Conservation (phyloP, 176 grass and related monocot species). For the Paspalum notatum region DNA sequence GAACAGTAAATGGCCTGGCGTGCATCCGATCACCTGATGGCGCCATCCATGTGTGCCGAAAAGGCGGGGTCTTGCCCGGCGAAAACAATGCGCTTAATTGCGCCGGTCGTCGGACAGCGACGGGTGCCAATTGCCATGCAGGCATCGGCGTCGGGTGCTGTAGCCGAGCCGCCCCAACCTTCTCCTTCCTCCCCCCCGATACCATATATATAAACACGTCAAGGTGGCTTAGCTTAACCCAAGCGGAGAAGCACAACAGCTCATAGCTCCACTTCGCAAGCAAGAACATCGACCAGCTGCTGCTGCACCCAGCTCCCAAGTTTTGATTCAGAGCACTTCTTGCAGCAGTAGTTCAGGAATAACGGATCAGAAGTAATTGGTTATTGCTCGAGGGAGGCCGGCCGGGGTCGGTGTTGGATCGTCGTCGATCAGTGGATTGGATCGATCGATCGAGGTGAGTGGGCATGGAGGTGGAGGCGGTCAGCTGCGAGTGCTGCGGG, state of each 20-base stretch:
- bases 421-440: too few relatives aligned
- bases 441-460: not conserved
- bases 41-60: constrained; percentile 40
- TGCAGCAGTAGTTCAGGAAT: not conserved
- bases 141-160: not conserved
- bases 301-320: not conserved
- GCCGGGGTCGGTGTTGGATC: too few relatives aligned
- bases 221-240: not conserved
- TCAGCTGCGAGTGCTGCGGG: constrained; percentile 80
- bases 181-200: not conserved
- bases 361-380: not conserved
- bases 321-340: not conserved
- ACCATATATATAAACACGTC: constrained; percentile 40
- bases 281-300: not conserved
- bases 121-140: constrained; percentile 13
- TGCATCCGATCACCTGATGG: not conserved
- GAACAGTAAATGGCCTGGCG: not conserved
- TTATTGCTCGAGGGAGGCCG: too few relatives aligned
- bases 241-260: not conserved
- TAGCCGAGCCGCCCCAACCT: not conserved
- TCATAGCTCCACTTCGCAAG: constrained; percentile 2
- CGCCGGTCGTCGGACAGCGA: constrained; percentile 29
- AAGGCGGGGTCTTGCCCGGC: not conserved
- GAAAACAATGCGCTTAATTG: constrained; percentile 36
- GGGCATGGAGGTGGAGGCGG: constrained; percentile 49